Percentiles rank a stretch among this genome's conserved stretches.
phyloP scores from a whole-genome alignment of 2,329 filamentous ascomycete species.

The Aspergillus pseudoviridinutans region DNA sequence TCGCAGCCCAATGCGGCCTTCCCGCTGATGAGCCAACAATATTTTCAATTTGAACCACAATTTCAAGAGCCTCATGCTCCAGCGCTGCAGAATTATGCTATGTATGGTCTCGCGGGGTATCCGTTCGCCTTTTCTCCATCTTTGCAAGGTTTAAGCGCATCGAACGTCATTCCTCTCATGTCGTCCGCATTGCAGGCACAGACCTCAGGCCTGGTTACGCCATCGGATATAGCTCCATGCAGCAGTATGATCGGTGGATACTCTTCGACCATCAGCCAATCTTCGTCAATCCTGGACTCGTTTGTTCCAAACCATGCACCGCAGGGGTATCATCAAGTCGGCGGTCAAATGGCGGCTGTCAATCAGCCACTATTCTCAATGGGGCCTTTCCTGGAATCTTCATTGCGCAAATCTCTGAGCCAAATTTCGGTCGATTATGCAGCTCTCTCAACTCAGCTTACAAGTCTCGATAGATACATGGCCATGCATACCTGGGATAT shows the following conservation, averaged over 20 bases:
- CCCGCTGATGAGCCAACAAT: constrained; percentile 2
- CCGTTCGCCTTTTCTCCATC: constrained; percentile 14
- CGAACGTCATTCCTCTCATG: constrained; percentile 6
- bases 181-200: constrained; percentile 12
- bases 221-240: constrained; percentile 6
- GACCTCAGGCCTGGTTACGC: constrained; percentile 2
- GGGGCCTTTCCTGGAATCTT: constrained; percentile 9
- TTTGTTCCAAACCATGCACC: constrained; percentile 8
- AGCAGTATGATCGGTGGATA: constrained; percentile 3
- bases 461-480: constrained; percentile 36
- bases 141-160: constrained; percentile 11
- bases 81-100: constrained; percentile 7
- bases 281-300: constrained; percentile 5
- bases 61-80: constrained; percentile 11
- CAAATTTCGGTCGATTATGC: constrained; percentile 27
- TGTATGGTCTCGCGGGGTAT: constrained; percentile 10
- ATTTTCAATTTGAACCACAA: constrained; percentile 8
- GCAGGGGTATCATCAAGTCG: constrained; percentile 6
- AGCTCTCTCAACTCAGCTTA: constrained; percentile 29
- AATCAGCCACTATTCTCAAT: constrained; percentile 9
- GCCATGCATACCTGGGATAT: constrained; percentile 37
- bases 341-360: constrained; percentile 3
- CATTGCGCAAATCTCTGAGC: constrained; percentile 23
- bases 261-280: constrained; percentile 5
- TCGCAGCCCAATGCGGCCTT: constrained; percentile 6